phyloP scores from a whole-genome alignment of 345 rosid genomes.

The Jatropha curcas region DNA sequence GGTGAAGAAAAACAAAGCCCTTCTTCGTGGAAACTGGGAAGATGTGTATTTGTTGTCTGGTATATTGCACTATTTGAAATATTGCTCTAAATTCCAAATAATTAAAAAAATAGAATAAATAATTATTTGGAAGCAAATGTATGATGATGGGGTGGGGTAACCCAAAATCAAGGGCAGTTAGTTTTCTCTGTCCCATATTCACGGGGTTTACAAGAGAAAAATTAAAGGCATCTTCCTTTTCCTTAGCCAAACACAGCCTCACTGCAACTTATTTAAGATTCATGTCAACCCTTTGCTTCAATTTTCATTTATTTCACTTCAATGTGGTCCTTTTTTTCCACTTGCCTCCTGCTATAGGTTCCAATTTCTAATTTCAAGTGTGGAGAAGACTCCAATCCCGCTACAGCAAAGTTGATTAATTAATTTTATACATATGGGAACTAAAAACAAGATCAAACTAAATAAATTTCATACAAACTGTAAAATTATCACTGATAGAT shows the following conservation, averaged over 20 bases:
- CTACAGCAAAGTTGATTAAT: too few species aligned
- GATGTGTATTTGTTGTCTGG: too few species aligned
- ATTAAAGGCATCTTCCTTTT: conserved; percentile 21
- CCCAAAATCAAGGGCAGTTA: conserved; percentile 12
- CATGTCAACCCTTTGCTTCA: conserved; percentile 1
- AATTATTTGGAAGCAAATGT: not conserved
- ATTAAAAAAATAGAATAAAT: too few species aligned
- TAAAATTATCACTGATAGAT: too few species aligned
- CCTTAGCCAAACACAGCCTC: not conserved
- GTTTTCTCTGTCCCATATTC: conserved; percentile 14
- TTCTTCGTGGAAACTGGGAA: too few species aligned
- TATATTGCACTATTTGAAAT: too few species aligned
- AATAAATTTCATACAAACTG: too few species aligned
- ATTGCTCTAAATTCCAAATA: not conserved
- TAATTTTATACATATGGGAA: too few species aligned
- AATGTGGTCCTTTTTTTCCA: conserved; percentile 5
- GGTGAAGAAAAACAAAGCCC: too few species aligned
- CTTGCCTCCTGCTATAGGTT: not conserved
- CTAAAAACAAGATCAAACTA: too few species aligned
- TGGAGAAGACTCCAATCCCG: too few species aligned
- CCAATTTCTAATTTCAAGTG: too few species aligned
- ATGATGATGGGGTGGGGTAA: not conserved
- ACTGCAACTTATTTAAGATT: conserved; percentile 12
- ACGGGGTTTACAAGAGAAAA: conserved; percentile 25
- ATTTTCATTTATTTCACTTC: conserved; percentile 15